phyloP scores from a whole-genome alignment of 305 asterid species.

The Nicotiana rustica region DNA sequence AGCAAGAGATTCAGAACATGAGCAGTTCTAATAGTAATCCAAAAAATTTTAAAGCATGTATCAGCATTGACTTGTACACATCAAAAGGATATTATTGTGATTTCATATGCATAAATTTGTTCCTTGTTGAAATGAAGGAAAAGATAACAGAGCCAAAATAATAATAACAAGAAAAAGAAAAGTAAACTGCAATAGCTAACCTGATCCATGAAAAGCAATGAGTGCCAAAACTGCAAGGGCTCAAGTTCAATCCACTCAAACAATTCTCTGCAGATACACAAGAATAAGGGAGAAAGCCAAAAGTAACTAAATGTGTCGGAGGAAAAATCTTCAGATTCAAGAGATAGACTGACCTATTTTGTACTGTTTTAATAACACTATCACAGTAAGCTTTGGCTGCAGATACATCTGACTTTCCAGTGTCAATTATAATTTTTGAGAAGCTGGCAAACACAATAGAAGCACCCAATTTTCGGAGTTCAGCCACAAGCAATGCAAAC shows the following conservation, averaged over 20 bases:
- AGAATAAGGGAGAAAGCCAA: conserved; percentile 36
- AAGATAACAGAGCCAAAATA: conserved; percentile 13
- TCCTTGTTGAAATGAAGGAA: conserved; percentile 25
- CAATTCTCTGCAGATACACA: conserved; percentile 69
- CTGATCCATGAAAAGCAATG: conserved; percentile 98
- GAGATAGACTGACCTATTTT: conserved; percentile 67
- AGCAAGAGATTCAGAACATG: conserved; percentile 15
- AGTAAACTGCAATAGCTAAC: conserved; percentile 48
- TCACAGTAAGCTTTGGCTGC: conserved; percentile 98
- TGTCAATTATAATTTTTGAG: conserved; percentile 81
- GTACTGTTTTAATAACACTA: conserved; percentile 81
- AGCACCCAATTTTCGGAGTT: conserved; percentile 94
- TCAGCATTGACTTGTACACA: not conserved
- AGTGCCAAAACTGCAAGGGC: conserved; percentile 94
- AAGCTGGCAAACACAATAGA: conserved; percentile 84
- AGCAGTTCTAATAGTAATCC: not conserved
- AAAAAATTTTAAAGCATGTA: not conserved
- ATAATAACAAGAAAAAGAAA: not conserved
- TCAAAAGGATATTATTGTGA: conserved; percentile 9
- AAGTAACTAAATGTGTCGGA: not conserved
- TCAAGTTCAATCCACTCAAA: conserved; percentile 98
- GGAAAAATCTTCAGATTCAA: conserved; percentile 32
- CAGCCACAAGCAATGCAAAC: conserved; percentile 93
- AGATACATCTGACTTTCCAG: conserved; percentile 85
- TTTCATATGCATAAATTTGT: conserved; percentile 9